These are phyloP conservation scores for Xylariaceae sp. DNA, from an alignment of 2,329 filamentous ascomycete species.

Conservation along the genomic window DNA sequence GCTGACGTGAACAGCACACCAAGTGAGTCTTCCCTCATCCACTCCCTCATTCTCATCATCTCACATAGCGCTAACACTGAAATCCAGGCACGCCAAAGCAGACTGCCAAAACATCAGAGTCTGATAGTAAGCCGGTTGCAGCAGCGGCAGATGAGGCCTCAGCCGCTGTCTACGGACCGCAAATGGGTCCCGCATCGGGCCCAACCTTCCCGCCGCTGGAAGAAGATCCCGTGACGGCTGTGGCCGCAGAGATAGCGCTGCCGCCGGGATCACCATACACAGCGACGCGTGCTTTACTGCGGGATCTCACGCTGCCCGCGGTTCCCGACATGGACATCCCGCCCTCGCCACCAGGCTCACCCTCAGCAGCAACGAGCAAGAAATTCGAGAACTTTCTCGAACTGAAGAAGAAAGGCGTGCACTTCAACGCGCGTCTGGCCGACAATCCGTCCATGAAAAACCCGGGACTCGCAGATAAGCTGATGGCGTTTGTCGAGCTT, in stretches of 20 bases:
- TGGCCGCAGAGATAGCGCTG: slow-evolving; percentile 22
- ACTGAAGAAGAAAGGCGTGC: slow-evolving; percentile 69
- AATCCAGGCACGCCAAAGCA: slow-evolving; percentile 14
- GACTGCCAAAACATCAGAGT: slow-evolving; percentile 1
- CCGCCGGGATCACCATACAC: slow-evolving; percentile 62
- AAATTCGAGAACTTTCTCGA: slow-evolving; percentile 71
- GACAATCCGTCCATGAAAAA: slow-evolving; percentile 64
- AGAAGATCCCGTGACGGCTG: slow-evolving; percentile 27
- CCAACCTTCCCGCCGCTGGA: slow-evolving; percentile 31
- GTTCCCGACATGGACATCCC: slow-evolving; percentile 70
- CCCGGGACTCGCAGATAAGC: slow-evolving; percentile 65
- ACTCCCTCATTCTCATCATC: background rate
- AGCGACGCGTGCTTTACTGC: slow-evolving; percentile 56
- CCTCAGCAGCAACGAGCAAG: slow-evolving; percentile 47
- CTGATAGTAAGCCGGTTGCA: background rate
- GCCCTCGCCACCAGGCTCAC: slow-evolving; percentile 62
- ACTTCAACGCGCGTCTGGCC: slow-evolving; percentile 73
- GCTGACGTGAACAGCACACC: slow-evolving; percentile 14
- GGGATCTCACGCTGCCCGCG: slow-evolving; percentile 67
- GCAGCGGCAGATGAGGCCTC: slow-evolving; percentile 16
- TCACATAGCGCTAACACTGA: slow-evolving; percentile 1
- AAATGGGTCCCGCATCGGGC: slow-evolving; percentile 26
- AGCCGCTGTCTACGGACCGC: slow-evolving; percentile 28
- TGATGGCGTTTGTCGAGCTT: slow-evolving; percentile 61
- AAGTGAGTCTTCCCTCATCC: slow-evolving; percentile 25